Base-by-base conservation (phyloP, 2,329 filamentous ascomycete genomes). In the Stagonosporopsis cucurbitacearum region DNA sequence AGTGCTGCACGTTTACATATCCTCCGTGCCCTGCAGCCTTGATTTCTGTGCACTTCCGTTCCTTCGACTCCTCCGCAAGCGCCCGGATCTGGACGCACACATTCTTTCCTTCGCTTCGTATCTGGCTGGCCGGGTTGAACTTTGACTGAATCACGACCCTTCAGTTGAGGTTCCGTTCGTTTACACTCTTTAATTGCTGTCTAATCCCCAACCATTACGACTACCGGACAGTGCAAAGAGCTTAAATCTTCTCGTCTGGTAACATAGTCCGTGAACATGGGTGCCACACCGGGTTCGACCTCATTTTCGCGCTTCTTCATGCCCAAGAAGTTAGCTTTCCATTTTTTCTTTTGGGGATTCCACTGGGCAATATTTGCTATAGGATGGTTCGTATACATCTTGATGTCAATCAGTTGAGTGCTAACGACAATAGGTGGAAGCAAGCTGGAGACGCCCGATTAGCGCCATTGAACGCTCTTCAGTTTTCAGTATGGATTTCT, bases 401-500 rank as follows among this genome's bases (percentile, higher is more conserved):
- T 9, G 13, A 15, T 3, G 8, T 15, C n/a, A 15, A 28, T 13
- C 5, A 22, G 4, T 8, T 6, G 19, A 23, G n/a, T 37, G 23
- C 51, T 66, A 56, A 57, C 65, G 26, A 26, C 1, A n/a, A 23
- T 50, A 96, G 92, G 92, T 90, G 82, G 70, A 88, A 95, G 68
- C 95, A 99, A 81, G 82, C 77, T 30, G 65, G 73, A 5, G 89
- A 96, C 70, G 59, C 73, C 9, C 85, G 86, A 54, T 82, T 99
- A 25, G 88, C 88, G 5, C 85, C 84, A 37, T 83, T 99, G 42
- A 99, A 99, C 77, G 84, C 80, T 0, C 85, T 99, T 44, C 82
- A 83, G 50, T 98, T 84, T 78, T 98, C 94, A 3, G 95, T 99
- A 52, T 99, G 94, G 94, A 86, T 97, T 56, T 98, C 95, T 25